Base-by-base conservation (phyloP, 306 rosid species). In the Prunus campanulata region DNA sequence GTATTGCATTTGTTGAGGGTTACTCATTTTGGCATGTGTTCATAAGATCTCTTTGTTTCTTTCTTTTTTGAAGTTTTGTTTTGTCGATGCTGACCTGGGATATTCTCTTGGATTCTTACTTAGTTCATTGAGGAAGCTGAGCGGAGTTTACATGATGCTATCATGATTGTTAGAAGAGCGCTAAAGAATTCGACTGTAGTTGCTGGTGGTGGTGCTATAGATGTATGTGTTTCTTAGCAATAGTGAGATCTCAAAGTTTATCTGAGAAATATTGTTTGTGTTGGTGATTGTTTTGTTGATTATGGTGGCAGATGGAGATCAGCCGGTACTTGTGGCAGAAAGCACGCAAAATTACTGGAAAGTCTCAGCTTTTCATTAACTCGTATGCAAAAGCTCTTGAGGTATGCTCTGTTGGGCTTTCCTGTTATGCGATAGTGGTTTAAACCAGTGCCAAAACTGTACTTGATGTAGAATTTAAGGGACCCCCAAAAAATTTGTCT, bases 41-140 rank as follows among this genome's bases (percentile, higher is more conserved):
- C 50, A 12, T 32, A 54, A n/a, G 64, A 54, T 6, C 15, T 24
- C 42, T 15, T 27, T 16, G 25, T 42, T 22, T 56, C 54, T 30
- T 30, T 59, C 46, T 29, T 48, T 55, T 55, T 35, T 14, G 16
- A 42, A 56, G 19, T 42, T 42, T 55, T 56, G 11, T 4, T 25
- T 39, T 56, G 12, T 51, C 10, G 11, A 25, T 83, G 22, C 85
- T 81, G 60, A 71, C 60, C 24, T 62, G 30, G 18, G 48, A 57
- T 76, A 68, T 27, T 70, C 9, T 47, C 32, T 62, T 66, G 64
- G 59, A 50, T 77, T 81, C 55, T 79, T 67, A 66, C 81, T 59
- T 83, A 96, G 99, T 96, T 96, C 80, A 96, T 96, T 54, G 99
- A 96, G 87, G 99, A 96, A 86, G 99, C 99, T 70, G 99, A 96